Evolutionary conservation across 108 stramenopile genomes (phyloP), one percentile per base, ranked within the genome.

Genomic region (Nitzschia palea): DNA sequence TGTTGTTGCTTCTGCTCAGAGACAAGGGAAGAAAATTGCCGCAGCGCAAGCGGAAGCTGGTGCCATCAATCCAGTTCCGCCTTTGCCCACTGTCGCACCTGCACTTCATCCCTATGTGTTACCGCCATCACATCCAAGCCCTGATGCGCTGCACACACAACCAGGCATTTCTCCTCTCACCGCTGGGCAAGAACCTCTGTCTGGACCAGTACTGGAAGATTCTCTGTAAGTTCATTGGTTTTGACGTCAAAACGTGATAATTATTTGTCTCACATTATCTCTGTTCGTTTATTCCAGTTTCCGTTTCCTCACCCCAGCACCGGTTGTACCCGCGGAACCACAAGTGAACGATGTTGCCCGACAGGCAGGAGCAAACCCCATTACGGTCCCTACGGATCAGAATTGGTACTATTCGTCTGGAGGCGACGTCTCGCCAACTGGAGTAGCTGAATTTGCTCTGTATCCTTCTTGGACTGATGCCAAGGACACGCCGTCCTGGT

Each of bases 401-500:
- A 56, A 52, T 30, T 18, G 60, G 18, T 40, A 79, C 15, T 18
- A 68, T 15, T 31, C 51, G 23, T 50, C 42, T n/a, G 74, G 43
- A 30, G 85, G 81, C 28, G 79, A 82, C 51, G 50, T 75, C 6
- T 88, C 87, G 17, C 93, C 93, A 32, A 88, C 88, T 4, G 87
- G 93, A 27, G 93, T 94, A 12, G 52, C 79, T 15, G 93, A 94
- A 56, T 47, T 85, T 34, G 43, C 80, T 4, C 47, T 80, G 31
- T 89, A 83, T 50, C 88, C 93, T 15, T 77, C 83, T 8, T 94
- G 90, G 90, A 84, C 88, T 20, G 89, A 91, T 72, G 72, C 74
- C 74, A 87, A 87, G 65, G 89, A 91, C 31, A 77, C 85, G 40
- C 93, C 93, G 29, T 68, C 83, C 34, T 94, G 93, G 93, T 94